Percentiles rank a stretch among this genome's conserved stretches.
Conservation (phyloP, 352 stramenopile species). For the Globisporangium middletonii region DNA sequence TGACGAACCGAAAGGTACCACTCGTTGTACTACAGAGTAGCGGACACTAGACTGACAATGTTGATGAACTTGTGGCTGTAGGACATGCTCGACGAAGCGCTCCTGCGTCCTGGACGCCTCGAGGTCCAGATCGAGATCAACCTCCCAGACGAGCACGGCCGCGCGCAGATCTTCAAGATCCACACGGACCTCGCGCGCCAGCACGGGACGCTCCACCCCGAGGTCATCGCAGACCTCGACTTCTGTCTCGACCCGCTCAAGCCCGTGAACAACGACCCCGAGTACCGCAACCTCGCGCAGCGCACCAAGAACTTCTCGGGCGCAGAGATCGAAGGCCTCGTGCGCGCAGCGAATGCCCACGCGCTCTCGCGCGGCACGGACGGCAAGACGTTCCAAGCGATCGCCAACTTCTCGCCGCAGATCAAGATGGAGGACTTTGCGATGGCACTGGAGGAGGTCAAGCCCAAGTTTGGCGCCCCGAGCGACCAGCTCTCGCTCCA, state of each 20-base stretch:
- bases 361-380: conserved; percentile 78
- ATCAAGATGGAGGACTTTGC: conserved; percentile 93
- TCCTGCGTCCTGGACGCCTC: conserved; percentile 97
- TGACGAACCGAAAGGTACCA: conserved; percentile 98
- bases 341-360: conserved; percentile 91
- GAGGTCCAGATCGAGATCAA: conserved; percentile 99
- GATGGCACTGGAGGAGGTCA: conserved; percentile 92
- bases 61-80: conserved; percentile 5
- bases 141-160: conserved; percentile 93
- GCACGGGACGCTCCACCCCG: conserved; percentile 63
- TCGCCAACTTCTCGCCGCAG: conserved; percentile 70
- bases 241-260: conserved; percentile 66
- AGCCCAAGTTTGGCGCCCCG: conserved; percentile 96
- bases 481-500: conserved; percentile 94
- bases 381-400: conserved; percentile 79
- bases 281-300: conserved; percentile 90
- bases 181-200: conserved; percentile 90
- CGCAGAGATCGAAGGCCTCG: conserved; percentile 97
- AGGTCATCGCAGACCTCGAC: conserved; percentile 74
- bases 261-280: conserved; percentile 49
- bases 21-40: background rate
- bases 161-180: conserved; percentile 98
- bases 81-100: conserved; percentile 93
- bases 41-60: background rate
- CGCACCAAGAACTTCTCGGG: conserved; percentile 99